phyloP scores from a whole-genome alignment of 345 rosid genomes.

The Ceriops decandra region DNA sequence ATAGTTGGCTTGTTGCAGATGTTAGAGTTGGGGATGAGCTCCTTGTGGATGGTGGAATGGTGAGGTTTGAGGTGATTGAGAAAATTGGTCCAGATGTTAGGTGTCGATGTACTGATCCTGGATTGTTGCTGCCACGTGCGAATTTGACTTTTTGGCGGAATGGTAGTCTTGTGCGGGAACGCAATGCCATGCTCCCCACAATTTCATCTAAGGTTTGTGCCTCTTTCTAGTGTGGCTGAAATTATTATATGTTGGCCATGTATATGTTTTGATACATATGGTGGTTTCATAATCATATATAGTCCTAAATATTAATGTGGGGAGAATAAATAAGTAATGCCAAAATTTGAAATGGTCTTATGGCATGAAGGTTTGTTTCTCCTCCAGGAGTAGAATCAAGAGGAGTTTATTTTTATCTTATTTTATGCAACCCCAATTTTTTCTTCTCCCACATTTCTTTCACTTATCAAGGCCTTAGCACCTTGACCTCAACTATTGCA shows the following conservation, averaged over 20 bases:
- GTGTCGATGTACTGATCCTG: conserved; percentile 90
- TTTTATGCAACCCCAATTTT: no score
- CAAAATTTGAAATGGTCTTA: no score
- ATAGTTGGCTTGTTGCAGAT: conserved; percentile 40
- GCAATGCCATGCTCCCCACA: conserved; percentile 99
- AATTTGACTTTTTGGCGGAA: conserved; percentile 98
- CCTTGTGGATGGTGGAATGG: conserved; percentile 98
- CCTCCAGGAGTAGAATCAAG: no score
- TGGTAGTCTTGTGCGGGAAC: conserved; percentile 94
- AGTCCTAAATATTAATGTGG: no score
- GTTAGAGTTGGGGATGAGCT: conserved; percentile 93
- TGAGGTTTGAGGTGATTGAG: conserved; percentile 94
- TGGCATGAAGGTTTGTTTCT: no score
- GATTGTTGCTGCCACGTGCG: conserved; percentile 93
- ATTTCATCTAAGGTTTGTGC: conserved; percentile 81
- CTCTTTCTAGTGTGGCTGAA: background rate
- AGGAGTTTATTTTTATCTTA: no score
- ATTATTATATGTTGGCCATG: background rate
- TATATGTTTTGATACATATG: background rate
- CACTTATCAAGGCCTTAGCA: no score
- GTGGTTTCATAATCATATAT: no score
- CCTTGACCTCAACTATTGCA: no score
- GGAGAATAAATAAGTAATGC: no score
- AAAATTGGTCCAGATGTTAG: conserved; percentile 98
- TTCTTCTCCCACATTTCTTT: no score